Evolutionary conservation across 306 rosid genomes (phyloP).

Genomic region (Urtica urens): DNA sequence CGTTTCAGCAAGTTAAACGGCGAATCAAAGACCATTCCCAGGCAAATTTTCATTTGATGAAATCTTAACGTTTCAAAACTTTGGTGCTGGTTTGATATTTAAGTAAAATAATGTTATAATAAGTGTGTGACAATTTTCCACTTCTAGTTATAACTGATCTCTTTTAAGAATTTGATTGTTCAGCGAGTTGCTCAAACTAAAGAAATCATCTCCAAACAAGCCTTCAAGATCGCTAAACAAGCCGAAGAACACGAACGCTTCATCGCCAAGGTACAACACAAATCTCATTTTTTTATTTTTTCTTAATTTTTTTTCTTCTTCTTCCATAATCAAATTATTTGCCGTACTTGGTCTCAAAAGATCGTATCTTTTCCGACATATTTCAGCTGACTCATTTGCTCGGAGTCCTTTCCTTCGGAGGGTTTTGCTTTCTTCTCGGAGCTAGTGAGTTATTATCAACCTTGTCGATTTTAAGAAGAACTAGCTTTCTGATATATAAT

Average conservation of each 20-base stretch:
- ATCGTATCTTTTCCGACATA: not conserved
- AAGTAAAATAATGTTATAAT: constrained; percentile 8
- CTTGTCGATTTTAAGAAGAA: not conserved
- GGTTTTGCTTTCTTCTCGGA: constrained; percentile 81
- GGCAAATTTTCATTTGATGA: constrained; percentile 37
- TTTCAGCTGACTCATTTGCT: constrained; percentile 61
- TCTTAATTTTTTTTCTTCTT: not conserved
- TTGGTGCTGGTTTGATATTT: not conserved
- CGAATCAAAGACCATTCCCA: constrained; percentile 56
- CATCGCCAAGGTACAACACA: constrained; percentile 78
- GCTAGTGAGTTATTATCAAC: constrained; percentile 52
- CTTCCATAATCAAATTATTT: not conserved
- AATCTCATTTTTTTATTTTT: not conserved
- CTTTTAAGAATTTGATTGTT: constrained; percentile 23
- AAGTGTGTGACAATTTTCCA: too few relatives aligned
- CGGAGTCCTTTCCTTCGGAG: constrained; percentile 76
- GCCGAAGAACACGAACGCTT: constrained; percentile 83
- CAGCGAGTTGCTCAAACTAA: constrained; percentile 46
- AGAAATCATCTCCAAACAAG: constrained; percentile 60
- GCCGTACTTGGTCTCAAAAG: not conserved
- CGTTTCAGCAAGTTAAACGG: constrained; percentile 35
- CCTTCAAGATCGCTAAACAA: constrained; percentile 66
- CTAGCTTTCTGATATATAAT: too few relatives aligned
- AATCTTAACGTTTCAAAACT: too few relatives aligned
- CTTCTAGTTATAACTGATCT: constrained; percentile 21